A percentile compares a stretch with the other conserved stretches of the same genome.
Conservation (phyloP, 139 green algal species). For the Penium margaritaceum region DNA sequence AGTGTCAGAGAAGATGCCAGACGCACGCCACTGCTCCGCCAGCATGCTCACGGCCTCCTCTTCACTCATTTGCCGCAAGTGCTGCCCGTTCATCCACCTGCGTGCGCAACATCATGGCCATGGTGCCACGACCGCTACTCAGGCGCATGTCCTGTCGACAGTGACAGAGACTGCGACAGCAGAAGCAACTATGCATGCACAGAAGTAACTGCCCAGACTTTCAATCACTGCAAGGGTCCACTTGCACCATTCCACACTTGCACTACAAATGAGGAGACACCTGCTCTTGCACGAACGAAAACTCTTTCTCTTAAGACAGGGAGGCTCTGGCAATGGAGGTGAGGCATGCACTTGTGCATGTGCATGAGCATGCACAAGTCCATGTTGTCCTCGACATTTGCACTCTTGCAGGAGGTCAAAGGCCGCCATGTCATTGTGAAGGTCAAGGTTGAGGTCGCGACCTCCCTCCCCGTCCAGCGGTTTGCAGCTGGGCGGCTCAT, state of each 20-base stretch:
- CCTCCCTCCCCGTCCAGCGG: no score
- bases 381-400: no score
- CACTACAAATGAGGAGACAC: no score
- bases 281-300: no score
- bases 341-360: no score
- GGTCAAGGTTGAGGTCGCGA: no score
- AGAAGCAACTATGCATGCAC: neutral
- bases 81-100: slow-evolving; percentile 71
- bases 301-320: no score
- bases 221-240: neutral
- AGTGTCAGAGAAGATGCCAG: slow-evolving; percentile 54
- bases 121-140: neutral
- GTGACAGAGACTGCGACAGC: neutral
- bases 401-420: no score
- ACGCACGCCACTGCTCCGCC: slow-evolving; percentile 50
- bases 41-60: slow-evolving; percentile 48
- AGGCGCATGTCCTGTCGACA: neutral
- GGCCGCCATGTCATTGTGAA: no score
- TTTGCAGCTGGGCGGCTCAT: no score
- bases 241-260: neutral
- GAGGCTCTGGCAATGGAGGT: no score
- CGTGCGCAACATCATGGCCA: slow-evolving; percentile 51
- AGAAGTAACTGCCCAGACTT: neutral
- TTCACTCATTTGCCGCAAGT: slow-evolving; percentile 64
- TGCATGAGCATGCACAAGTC: no score